phyloP scores from a whole-genome alignment of 257 asterid species.

The Euphrasia confusa region DNA sequence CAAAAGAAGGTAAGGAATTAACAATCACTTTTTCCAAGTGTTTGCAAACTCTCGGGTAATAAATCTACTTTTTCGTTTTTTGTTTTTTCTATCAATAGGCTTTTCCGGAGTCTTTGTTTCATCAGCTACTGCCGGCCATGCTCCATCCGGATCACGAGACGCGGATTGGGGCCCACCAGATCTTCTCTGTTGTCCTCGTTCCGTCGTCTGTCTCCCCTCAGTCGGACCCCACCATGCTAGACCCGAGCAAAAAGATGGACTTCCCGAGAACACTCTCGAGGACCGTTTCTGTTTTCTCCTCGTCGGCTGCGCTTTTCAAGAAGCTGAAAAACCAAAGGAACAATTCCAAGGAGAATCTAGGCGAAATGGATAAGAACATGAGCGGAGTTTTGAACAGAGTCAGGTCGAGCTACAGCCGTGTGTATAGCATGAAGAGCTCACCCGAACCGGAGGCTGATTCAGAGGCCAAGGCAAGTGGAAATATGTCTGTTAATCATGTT shows the following conservation, averaged over 20 bases:
- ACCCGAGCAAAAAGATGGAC: conserved; percentile 43
- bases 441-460: conserved; percentile 40
- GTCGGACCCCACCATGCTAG: conserved; percentile 32
- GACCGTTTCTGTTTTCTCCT: conserved; percentile 91
- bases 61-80: neutral
- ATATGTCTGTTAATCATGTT: no score
- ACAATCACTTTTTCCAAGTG: neutral
- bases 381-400: conserved; percentile 63
- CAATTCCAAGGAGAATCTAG: conserved; percentile 36
- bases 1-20: conserved; percentile 58
- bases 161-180: conserved; percentile 92
- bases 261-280: conserved; percentile 88
- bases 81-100: conserved; percentile 36
- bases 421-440: conserved; percentile 42
- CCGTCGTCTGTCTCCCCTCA: conserved; percentile 87
- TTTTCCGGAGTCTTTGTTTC: conserved; percentile 94
- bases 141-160: conserved; percentile 94
- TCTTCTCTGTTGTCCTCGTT: conserved; percentile 94
- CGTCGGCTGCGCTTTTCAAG: conserved; percentile 90
- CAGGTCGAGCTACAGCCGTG: conserved; percentile 69
- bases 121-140: conserved; percentile 95
- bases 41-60: neutral
- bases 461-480: conserved; percentile 29
- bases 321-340: conserved; percentile 60
- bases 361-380: conserved; percentile 30